These are phyloP conservation scores for Nissolia schottii DNA, from an alignment of 306 rosid species.

Conservation along the genomic window DNA sequence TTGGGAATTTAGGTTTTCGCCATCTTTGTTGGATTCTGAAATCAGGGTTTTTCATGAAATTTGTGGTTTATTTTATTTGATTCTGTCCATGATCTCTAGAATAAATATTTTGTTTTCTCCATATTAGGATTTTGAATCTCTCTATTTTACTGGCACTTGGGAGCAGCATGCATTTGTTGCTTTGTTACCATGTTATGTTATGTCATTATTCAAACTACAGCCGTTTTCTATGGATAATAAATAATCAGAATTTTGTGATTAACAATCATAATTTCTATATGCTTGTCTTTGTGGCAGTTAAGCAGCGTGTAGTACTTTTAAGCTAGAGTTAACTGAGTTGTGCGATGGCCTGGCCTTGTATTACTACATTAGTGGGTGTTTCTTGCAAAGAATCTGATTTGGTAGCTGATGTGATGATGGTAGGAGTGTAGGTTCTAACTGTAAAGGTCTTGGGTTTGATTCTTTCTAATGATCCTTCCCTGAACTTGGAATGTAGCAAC, in stretches of 20 bases:
- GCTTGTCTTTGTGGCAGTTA: not conserved
- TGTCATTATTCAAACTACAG: not conserved
- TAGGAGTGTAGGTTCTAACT: not conserved
- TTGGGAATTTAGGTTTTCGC: not conserved
- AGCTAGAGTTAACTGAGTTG: not conserved
- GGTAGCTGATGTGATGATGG: not conserved
- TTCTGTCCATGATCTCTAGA: not conserved
- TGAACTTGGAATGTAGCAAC: not conserved
- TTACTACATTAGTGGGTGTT: not conserved
- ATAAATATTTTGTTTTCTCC: too few species aligned
- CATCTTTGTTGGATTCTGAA: not conserved
- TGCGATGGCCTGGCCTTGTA: not conserved
- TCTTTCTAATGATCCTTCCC: not conserved
- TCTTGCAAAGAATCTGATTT: not conserved
- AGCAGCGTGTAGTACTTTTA: not conserved
- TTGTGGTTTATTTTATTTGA: not conserved
- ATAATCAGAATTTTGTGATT: not conserved
- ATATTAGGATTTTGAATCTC: not conserved
- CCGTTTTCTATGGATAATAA: not conserved
- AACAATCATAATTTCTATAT: not conserved
- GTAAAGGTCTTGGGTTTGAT: not conserved
- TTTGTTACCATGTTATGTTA: not conserved
- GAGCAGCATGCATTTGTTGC: not conserved
- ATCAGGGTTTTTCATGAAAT: not conserved
- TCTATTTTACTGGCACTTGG: not conserved